Conservation (phyloP, 306 rosid genomes). For the Albizia julibrissin region DNA sequence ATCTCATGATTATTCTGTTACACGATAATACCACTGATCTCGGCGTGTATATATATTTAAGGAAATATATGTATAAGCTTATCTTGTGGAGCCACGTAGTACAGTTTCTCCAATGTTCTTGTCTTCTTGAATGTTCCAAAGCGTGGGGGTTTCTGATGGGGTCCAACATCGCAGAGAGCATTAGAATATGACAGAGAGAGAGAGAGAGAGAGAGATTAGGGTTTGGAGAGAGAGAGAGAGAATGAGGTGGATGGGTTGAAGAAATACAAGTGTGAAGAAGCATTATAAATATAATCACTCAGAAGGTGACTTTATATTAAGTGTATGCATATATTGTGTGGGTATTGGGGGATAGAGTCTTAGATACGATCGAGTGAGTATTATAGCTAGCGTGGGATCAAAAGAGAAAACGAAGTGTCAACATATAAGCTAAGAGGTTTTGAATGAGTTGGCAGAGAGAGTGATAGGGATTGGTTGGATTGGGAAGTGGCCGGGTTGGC, state of each 20-base stretch:
- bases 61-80: background rate
- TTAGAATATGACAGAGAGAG: slow-evolving; percentile 12
- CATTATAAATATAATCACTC: slow-evolving; percentile 26
- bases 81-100: background rate
- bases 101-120: slow-evolving; percentile 55
- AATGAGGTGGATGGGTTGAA: slow-evolving; percentile 39
- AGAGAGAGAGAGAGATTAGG: background rate
- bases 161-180: slow-evolving; percentile 18
- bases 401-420: background rate
- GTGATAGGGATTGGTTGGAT: background rate
- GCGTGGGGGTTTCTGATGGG: background rate
- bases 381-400: background rate
- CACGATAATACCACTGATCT: background rate
- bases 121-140: slow-evolving; percentile 10
- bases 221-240: slow-evolving; percentile 29
- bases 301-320: slow-evolving; percentile 16
- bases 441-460: background rate
- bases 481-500: background rate
- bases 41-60: background rate
- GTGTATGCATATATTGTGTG: background rate
- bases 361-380: slow-evolving; percentile 14
- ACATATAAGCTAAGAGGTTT: background rate
- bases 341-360: slow-evolving; percentile 25
- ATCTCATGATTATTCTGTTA: background rate
- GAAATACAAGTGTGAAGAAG: slow-evolving; percentile 35